Evolutionary conservation across 2,329 filamentous ascomycete species (phyloP).

Genomic region (Colletotrichum scovillei): DNA sequence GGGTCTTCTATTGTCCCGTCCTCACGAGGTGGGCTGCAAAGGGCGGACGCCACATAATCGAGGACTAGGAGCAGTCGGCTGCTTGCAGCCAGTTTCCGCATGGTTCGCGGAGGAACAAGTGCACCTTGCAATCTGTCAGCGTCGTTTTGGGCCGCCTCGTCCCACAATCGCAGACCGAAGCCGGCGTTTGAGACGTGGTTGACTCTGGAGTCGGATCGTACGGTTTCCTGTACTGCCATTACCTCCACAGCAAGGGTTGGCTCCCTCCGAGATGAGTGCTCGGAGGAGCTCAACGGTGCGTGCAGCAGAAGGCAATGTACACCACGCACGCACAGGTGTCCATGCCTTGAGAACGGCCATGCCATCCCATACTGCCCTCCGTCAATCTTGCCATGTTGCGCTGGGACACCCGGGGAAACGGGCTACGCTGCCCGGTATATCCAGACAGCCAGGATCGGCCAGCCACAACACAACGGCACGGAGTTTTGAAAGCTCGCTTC

Average conservation of each 20-base stretch:
- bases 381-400: not conserved
- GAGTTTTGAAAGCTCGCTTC: not conserved
- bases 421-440: not conserved
- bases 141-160: not conserved
- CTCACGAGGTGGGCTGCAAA: not conserved
- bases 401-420: not conserved
- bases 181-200: constrained; percentile 25
- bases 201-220: constrained; percentile 3
- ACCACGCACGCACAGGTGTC: not conserved
- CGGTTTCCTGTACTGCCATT: not conserved
- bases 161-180: not conserved
- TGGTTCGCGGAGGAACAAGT: not conserved
- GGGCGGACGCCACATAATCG: constrained; percentile 14
- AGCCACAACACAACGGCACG: not conserved
- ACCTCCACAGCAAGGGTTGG: not conserved
- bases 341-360: not conserved
- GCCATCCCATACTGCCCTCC: constrained; percentile 4
- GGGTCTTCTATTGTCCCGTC: not conserved
- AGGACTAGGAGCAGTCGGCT: not conserved
- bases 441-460: constrained; percentile 6
- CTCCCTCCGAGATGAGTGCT: not conserved
- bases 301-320: not conserved
- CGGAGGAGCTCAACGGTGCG: constrained; percentile 1
- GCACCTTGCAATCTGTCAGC: not conserved
- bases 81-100: not conserved